Evolutionary conservation across 192 early-diverging fungal species (phyloP).

Genomic region (Coemansia sp.): DNA sequence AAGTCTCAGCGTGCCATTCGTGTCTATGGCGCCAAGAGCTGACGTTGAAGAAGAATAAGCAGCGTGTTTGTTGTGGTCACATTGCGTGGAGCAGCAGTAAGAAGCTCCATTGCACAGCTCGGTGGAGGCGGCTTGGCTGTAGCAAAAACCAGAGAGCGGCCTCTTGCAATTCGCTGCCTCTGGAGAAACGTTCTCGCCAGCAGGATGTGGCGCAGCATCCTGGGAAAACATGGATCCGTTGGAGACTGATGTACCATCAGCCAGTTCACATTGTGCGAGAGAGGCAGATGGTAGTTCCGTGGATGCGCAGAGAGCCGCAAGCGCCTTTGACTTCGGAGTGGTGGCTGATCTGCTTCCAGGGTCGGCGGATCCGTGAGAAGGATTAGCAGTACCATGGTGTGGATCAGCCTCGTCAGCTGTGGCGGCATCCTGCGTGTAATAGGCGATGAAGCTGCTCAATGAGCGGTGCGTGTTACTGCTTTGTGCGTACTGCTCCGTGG

Average conservation of each 20-base stretch:
- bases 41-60: not conserved
- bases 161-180: not conserved
- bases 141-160: not conserved
- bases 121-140: not conserved
- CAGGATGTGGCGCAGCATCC: not conserved
- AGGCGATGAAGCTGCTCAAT: constrained; percentile 1
- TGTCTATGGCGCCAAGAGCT: not conserved
- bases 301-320: not conserved
- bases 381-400: not conserved
- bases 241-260: not conserved
- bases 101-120: not conserved
- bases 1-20: not conserved
- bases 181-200: not conserved
- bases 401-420: not conserved
- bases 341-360: not conserved
- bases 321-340: constrained; percentile 2
- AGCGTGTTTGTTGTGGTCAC: not conserved
- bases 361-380: not conserved
- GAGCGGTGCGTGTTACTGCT: constrained; percentile 8
- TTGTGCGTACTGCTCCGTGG: not conserved
- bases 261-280: not conserved
- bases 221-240: not conserved
- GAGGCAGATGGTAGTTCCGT: not conserved
- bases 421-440: constrained; percentile 5
- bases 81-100: not conserved